Evolutionary conservation across 768 basidiomycete species (phyloP), one percentile per base, ranked within the genome.

Genomic region (Neoboletus subvelutipes): DNA sequence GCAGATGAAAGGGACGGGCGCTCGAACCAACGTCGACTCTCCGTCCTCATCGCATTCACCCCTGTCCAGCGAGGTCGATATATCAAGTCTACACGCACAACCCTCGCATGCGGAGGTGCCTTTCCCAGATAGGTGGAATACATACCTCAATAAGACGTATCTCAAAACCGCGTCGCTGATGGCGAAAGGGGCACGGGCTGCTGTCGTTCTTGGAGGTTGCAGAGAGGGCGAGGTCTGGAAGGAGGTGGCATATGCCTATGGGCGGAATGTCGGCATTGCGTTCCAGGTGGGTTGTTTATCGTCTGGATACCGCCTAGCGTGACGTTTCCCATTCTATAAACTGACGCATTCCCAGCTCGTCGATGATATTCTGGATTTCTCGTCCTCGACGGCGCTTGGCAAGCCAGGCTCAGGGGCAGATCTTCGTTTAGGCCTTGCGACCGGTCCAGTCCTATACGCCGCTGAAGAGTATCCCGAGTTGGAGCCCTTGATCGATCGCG

Each of bases 351-450:
- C 29, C 18, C 65, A 96, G 94, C 87, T 99, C 11, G 88, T 98
- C 47, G 97, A 99, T 69, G 97, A 99, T 68, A 83, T 94, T 36
- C 77, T 99, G 4, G 97, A 98, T 75, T 98, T 93, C 68, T 90
- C 94, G 48, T 84, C 89, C 1, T 87, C 87, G 12, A 76, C 76
- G 0, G 71, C 87, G 0, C 83, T 98, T 13, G 96, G 96, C 36
- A 98, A 98, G 76, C 97, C 97, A 0, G 86, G 87, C 0, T 54
- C 68, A 18, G 91, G 90, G 18, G 89, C 92, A 2, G 93, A 94
- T 69, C 78, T 94, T 17, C 83, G 86, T 53, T 75, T 94, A 0
- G 92, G 92, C 0, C 79, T 94, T 29, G 91, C 97, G 5, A 92
- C 91, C 1, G 94, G 86, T 3, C 94, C 94, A 0, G 83, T 85